Percentiles rank a stretch among this genome's conserved stretches.
phyloP scores from a whole-genome alignment of 768 basidiomycete species.

The Megacollybia marginata region DNA sequence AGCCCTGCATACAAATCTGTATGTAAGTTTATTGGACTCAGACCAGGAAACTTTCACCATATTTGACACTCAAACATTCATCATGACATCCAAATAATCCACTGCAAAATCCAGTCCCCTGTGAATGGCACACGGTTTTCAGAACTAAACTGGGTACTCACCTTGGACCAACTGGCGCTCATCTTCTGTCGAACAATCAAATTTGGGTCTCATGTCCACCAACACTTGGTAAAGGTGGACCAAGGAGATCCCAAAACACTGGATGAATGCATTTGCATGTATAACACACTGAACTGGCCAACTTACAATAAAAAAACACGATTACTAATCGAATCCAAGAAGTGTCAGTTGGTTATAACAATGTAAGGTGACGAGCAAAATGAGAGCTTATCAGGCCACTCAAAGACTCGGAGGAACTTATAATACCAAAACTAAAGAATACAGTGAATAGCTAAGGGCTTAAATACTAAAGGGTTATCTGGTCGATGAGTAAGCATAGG shows the following conservation, averaged over 20 bases:
- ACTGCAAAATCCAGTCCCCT: background rate
- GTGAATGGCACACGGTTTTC: background rate
- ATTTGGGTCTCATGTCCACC: background rate
- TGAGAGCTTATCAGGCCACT: too few species aligned
- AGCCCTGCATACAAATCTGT: slow-evolving; percentile 3
- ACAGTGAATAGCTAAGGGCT: too few species aligned
- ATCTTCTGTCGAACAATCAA: background rate
- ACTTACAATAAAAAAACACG: background rate
- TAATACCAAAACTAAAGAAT: too few species aligned
- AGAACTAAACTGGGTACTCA: background rate
- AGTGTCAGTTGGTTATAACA: too few species aligned
- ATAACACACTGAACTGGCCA: background rate
- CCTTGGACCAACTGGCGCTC: background rate
- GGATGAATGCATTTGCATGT: background rate
- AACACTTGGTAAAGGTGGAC: background rate
- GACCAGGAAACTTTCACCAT: slow-evolving; percentile 1
- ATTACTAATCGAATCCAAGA: background rate
- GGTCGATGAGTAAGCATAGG: too few species aligned
- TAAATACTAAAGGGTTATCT: too few species aligned
- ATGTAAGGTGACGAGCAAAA: too few species aligned
- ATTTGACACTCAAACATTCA: background rate
- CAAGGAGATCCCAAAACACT: background rate
- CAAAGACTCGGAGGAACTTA: too few species aligned
- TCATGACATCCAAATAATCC: background rate
- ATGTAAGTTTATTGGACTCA: slow-evolving; percentile 5